Evolutionary conservation across 179 eudicot genomes (phyloP), one percentile per base, ranked within the genome.

Genomic region (Carnegiea gigantea): DNA sequence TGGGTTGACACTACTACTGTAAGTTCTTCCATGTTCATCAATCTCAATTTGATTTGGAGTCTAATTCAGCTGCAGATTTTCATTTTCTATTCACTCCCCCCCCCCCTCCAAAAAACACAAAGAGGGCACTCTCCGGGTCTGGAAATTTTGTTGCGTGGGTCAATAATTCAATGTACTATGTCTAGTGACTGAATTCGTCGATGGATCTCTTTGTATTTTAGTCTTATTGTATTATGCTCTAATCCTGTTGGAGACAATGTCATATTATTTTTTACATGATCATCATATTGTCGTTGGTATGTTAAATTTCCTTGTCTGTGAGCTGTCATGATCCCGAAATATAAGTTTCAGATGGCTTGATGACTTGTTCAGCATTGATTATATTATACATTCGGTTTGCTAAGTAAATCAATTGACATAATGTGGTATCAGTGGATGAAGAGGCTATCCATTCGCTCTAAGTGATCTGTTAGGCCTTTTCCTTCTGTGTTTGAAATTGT

Each of bases 1-100:
- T 93, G 94, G 94, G 91, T 93, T 38, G 91, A 93, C 73, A 85
- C 89, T 33, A 7, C 76, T 46, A 81, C 91, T 67, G 97, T 93
- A 83, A 88, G 94, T 87, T 71, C 38, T n/a, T 78, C 70, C 26
- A 53, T 33, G 17, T 28, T 30, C 21, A 38, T 23, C 12, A 67
- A 46, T 46, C 20, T 67, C 38, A 13, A 51, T 28, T 20, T 21
- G 28, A 12, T 33, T 33, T 33, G 36, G 36, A 33, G 36, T 33
- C 2, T 33, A 33, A 33, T 33, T 21, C 57, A 13, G 15, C 14
- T 51, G 57, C 9, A 12, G 57, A 51, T 21, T 60, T 24, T 62
- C 28, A 23, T 62, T 51, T 51, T 51, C 0, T 51, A 13, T 12
- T 51, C 4, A 12, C 57, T 12, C 6, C 9, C 44, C 44, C 44